phyloP scores from a whole-genome alignment of 805 yeast genomes.

The Metschnikowia similis region DNA sequence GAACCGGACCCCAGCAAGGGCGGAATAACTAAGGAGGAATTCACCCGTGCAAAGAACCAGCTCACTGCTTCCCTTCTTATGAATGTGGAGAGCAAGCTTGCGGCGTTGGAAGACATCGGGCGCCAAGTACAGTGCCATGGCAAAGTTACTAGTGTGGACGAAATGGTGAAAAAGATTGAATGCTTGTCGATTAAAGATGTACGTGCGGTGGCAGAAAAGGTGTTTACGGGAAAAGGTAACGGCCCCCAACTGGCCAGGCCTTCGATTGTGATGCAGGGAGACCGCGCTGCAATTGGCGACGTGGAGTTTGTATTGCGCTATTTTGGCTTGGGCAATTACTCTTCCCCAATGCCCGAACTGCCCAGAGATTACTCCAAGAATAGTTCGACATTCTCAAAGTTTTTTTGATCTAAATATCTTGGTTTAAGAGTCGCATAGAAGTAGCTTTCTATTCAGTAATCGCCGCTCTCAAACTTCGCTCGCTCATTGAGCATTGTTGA shows the following conservation, averaged over 20 bases:
- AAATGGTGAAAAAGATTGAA: constrained; percentile 79
- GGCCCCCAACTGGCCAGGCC: constrained; percentile 56
- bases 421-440: not conserved
- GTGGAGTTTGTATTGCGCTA: constrained; percentile 57
- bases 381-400: not conserved
- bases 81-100: constrained; percentile 90
- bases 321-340: constrained; percentile 65
- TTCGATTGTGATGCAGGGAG: constrained; percentile 88
- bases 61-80: constrained; percentile 80
- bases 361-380: constrained; percentile 10
- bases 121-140: constrained; percentile 89
- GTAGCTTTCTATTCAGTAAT: not conserved
- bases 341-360: constrained; percentile 4
- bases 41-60: constrained; percentile 87
- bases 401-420: not conserved
- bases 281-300: constrained; percentile 82
- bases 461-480: not conserved
- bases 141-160: constrained; percentile 64
- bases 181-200: constrained; percentile 63
- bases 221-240: constrained; percentile 60
- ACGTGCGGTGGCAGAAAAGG: constrained; percentile 65
- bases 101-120: constrained; percentile 93
- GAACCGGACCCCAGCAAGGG: constrained; percentile 40
- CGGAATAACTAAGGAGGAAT: constrained; percentile 66
- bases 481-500: not conserved